These are phyloP conservation scores for Lizanozyma gosingica DNA, from an alignment of 1,139 yeast genomes.

Conservation along the genomic window DNA sequence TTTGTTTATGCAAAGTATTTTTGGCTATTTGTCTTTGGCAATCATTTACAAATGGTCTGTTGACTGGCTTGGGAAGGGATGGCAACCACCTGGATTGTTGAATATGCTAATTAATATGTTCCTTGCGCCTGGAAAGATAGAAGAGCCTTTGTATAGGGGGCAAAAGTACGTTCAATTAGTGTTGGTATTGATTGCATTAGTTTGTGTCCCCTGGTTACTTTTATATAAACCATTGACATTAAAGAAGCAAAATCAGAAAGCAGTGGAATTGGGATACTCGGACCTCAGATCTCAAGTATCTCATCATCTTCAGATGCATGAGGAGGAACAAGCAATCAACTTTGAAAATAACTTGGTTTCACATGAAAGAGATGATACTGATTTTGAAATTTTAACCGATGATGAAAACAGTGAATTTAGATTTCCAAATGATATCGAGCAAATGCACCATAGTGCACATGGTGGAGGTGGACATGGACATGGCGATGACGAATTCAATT, in stretches of 20 bases:
- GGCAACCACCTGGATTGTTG: slow-evolving; percentile 72
- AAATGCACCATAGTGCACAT: slow-evolving; percentile 19
- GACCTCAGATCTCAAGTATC: slow-evolving; percentile 26
- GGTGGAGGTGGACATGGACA: slow-evolving; percentile 41
- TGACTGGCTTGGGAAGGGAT: slow-evolving; percentile 60
- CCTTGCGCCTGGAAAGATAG: slow-evolving; percentile 65
- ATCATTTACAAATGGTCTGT: slow-evolving; percentile 75
- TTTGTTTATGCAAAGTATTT: slow-evolving; percentile 74
- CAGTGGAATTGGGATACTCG: slow-evolving; percentile 25
- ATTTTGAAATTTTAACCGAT: slow-evolving; percentile 12
- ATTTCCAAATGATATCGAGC: slow-evolving; percentile 43
- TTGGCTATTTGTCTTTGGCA: slow-evolving; percentile 65
- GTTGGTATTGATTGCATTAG: slow-evolving; percentile 49
- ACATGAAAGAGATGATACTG: slow-evolving; percentile 17
- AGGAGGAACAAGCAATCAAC: slow-evolving; percentile 23
- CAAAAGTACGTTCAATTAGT: slow-evolving; percentile 57
- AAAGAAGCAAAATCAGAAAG: slow-evolving; percentile 27
- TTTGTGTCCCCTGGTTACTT: slow-evolving; percentile 73
- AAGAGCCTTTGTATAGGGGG: slow-evolving; percentile 54
- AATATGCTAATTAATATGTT: slow-evolving; percentile 81
- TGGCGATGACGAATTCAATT: slow-evolving; percentile 47
- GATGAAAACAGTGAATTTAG: slow-evolving; percentile 22
- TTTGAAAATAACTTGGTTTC: slow-evolving; percentile 17
- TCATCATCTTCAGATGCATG: slow-evolving; percentile 23
- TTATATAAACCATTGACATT: slow-evolving; percentile 51